These are phyloP conservation scores for Fusarium continuum DNA, from an alignment of 2,329 filamentous ascomycete species.

Conservation along the genomic window DNA sequence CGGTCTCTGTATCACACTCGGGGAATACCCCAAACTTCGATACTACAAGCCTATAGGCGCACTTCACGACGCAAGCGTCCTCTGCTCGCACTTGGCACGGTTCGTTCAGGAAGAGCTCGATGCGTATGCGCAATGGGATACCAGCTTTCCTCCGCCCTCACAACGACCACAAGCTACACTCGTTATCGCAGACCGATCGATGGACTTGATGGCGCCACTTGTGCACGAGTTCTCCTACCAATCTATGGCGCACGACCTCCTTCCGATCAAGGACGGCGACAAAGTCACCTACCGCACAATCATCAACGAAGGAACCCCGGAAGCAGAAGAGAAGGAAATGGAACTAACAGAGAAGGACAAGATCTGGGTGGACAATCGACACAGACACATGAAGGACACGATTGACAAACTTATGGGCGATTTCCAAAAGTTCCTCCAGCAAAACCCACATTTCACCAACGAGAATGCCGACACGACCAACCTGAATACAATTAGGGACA, in stretches of 20 bases:
- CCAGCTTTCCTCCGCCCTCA: constrained; percentile 83
- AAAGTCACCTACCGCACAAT: constrained; percentile 86
- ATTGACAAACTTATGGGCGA: constrained; percentile 92
- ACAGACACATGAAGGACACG: constrained; percentile 97
- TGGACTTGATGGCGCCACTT: constrained; percentile 89
- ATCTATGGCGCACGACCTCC: constrained; percentile 94
- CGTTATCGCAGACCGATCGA: constrained; percentile 88
- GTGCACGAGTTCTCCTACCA: constrained; percentile 98
- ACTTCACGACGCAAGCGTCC: constrained; percentile 84
- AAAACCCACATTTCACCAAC: constrained; percentile 92
- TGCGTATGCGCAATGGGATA: constrained; percentile 83
- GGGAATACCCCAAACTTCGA: constrained; percentile 91
- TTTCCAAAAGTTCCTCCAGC: constrained; percentile 88
- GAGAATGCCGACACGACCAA: constrained; percentile 74
- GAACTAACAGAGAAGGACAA: constrained; percentile 90
- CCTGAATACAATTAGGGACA: constrained; percentile 93
- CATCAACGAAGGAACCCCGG: constrained; percentile 76
- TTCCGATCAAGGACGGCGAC: constrained; percentile 87
- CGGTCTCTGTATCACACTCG: constrained; percentile 86
- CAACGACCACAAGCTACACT: constrained; percentile 83
- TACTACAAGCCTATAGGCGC: constrained; percentile 83
- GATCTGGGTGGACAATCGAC: constrained; percentile 94
- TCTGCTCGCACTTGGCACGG: constrained; percentile 86
- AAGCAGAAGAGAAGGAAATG: constrained; percentile 86
- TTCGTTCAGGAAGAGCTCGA: constrained; percentile 94